Evolutionary conservation across 1,284 basidiomycete species (phyloP), one percentile per base, ranked within the genome.

Genomic region (Cutaneotrichosporon arboriforme): DNA sequence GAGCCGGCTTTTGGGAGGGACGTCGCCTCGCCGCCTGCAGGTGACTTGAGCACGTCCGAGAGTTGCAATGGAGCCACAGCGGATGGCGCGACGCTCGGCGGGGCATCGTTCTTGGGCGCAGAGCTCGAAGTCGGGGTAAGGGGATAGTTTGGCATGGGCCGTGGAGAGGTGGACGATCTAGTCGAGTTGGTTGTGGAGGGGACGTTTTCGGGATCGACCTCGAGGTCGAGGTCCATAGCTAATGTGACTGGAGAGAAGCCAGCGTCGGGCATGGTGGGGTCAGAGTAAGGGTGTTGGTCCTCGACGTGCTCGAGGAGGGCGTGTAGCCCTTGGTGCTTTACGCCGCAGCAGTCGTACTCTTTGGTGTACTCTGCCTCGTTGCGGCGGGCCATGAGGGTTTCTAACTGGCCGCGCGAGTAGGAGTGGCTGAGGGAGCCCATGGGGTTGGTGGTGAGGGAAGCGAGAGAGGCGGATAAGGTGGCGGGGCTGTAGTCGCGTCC

Each of bases 11-110:
- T 20, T 1, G 62, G 59, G n/a, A 45, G 43, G 12, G 43, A 33
- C 8, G 43, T 35, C 43, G 43, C 23, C 31, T 45, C 43, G 18
- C 9, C 31, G 14, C 31, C n/a, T 4, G 43, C 31, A 0, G 71
- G 70, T 13, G 71, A 71, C 37, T 68, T 69, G 44, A 74, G 67
- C 15, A 73, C 67, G 49, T 73, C 73, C 9, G 73, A 73, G n/a
- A 73, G 60, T 39, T 64, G 59, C 33, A 72, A 56, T 3, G 66
- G 64, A 10, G 65, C 58, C 12, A 63, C 49, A 8, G 38, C 55
- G 8, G n/a, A 7, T 5, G 38, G 38, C 17, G n/a, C 12, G 18
- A 20, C 17, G 5, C 17, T 17, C 15, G 38, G 14, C 2, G 54
- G 41, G 2, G 38, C 26, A 4, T 53, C 51, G 8, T 51, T 43